Evolutionary conservation across 805 yeast species (phyloP).

Genomic region (Zygotorulaspora florentina): DNA sequence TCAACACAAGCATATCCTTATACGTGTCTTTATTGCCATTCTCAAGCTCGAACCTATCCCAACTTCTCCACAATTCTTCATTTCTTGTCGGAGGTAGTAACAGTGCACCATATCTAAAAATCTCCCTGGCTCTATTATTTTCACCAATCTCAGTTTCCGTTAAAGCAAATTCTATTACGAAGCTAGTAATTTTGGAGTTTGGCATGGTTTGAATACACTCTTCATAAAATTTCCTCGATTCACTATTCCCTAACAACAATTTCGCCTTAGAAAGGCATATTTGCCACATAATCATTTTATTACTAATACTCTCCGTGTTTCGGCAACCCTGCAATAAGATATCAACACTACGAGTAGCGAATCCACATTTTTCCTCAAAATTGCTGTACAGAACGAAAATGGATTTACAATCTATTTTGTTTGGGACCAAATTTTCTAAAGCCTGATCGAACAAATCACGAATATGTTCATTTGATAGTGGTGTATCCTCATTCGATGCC

Average conservation of each 20-base stretch:
- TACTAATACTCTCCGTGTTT: conserved; percentile 10
- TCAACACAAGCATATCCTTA: conserved; percentile 66
- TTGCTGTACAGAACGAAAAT: conserved; percentile 54
- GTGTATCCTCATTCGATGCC: conserved; percentile 34
- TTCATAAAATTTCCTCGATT: conserved; percentile 48
- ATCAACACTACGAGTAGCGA: conserved; percentile 45
- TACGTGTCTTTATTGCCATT: conserved; percentile 68
- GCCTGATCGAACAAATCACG: conserved; percentile 75
- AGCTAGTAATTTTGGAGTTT: conserved; percentile 37
- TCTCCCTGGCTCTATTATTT: conserved; percentile 54
- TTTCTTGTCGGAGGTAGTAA: conserved; percentile 36
- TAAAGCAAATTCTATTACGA: conserved; percentile 51
- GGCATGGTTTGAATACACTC: conserved; percentile 49
- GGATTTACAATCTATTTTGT: conserved; percentile 39
- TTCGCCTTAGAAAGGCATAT: conserved; percentile 40
- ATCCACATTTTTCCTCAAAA: conserved; percentile 56
- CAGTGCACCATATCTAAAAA: conserved; percentile 53
- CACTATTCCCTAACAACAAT: conserved; percentile 39
- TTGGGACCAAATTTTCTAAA: conserved; percentile 46
- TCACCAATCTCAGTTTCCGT: conserved; percentile 56
- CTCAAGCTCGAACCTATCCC: conserved; percentile 72
- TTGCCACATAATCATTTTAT: conserved; percentile 39
- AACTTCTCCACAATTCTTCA: conserved; percentile 51
- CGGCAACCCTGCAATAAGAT: conserved; percentile 43
- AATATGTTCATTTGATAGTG: conserved; percentile 46